Evolutionary conservation across 2,329 filamentous ascomycete species (phyloP), one percentile per base, ranked within the genome.

Genomic region (Claviceps humidiphila): DNA sequence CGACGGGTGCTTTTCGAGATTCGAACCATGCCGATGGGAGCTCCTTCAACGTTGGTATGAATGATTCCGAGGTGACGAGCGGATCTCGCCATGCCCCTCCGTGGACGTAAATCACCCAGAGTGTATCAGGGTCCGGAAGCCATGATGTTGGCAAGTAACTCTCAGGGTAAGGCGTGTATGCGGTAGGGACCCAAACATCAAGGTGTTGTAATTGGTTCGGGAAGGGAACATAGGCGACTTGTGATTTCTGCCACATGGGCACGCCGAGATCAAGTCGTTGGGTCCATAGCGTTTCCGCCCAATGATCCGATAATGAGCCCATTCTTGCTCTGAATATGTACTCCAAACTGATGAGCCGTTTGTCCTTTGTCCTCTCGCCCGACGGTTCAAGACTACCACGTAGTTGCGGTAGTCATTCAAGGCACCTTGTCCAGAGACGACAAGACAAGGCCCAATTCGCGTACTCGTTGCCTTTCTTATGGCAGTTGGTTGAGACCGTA

Each of bases 1-100:
- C 49, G 49, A 54, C 39, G 20, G 54, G 54, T 24, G 51, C 17
- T n/a, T 46, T 26, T n/a, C 13, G 48, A 14, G 47, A 52, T 5
- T 44, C 51, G 5, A 55, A 26, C 40, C 47, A 47, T 8, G 43
- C 39, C 11, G 51, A 34, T 24, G 53, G 16, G n/a, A 55, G 51
- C 14, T 30, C 38, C 22, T 49, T 51, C 2, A 55, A 46, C 22
- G 51, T 30, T 7, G 51, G 53, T 24, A 6, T 34, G 16, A 59
- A 40, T 5, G 55, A 53, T 3, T 50, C 49, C 5, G 58, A 54
- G 22, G 57, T 55, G 20, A 57, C 51, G 20, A 58, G 55, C n/a
- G 60, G 60, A 46, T 62, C 59, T 3, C 59, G 53, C 60, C 59
- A 62, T 6, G 60, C 60, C 34, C 60, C 60, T n/a, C 60, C 60